Percentiles rank a stretch among this genome's conserved stretches.
phyloP scores from a whole-genome alignment of 495 filamentous ascomycete genomes.

The Wilcoxina mikolae region DNA sequence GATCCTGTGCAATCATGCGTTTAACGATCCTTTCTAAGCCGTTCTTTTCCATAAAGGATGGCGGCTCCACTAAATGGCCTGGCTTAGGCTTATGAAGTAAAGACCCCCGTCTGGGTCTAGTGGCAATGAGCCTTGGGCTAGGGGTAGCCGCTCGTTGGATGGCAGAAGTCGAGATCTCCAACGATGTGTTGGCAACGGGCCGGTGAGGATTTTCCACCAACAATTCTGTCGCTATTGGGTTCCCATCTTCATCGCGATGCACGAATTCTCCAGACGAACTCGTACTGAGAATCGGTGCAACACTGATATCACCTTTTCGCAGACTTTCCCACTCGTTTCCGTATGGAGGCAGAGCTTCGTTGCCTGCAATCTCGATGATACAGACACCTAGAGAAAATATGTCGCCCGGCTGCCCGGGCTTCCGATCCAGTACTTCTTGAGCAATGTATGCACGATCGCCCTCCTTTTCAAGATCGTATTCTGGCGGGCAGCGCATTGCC shows the following conservation, averaged over 20 bases:
- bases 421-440: constrained; percentile 85
- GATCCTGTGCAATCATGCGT: constrained; percentile 72
- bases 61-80: constrained; percentile 60
- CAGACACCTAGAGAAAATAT: constrained; percentile 88
- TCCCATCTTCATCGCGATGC: constrained; percentile 33
- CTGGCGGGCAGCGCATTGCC: constrained; percentile 57
- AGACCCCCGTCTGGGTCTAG: constrained; percentile 25
- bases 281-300: constrained; percentile 67
- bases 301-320: constrained; percentile 70
- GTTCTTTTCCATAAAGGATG: constrained; percentile 71
- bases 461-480: constrained; percentile 66
- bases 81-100: constrained; percentile 38
- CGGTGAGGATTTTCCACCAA: constrained; percentile 26
- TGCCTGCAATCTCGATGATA: constrained; percentile 83
- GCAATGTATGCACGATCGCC: constrained; percentile 93
- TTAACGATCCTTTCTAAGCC: constrained; percentile 72
- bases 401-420: constrained; percentile 80
- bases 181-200: constrained; percentile 25
- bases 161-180: constrained; percentile 22
- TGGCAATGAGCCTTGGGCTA: constrained; percentile 19
- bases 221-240: constrained; percentile 52
- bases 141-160: constrained; percentile 21
- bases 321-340: constrained; percentile 78
- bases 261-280: constrained; percentile 54
- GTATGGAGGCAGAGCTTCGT: constrained; percentile 81